Percentiles rank a stretch among this genome's conserved stretches.
Evolutionary conservation across 805 yeast genomes (phyloP).

Genomic region (Candida hispaniensis): DNA sequence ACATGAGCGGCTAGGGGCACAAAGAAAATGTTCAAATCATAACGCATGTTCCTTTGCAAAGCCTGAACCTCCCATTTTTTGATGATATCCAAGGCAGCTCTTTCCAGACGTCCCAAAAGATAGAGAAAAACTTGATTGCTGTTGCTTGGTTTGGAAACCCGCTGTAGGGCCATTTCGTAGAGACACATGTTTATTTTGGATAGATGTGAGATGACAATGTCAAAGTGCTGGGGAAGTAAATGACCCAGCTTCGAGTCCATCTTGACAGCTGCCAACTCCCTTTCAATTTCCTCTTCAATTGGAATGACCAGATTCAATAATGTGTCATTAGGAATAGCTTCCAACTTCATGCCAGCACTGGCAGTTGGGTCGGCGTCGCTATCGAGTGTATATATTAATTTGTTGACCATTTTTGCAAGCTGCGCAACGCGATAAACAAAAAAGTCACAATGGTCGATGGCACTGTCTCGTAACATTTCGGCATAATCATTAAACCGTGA

Average conservation of each 20-base stretch:
- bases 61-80: constrained; percentile 2
- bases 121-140: constrained; percentile 6
- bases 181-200: constrained; percentile 3
- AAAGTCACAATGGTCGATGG: constrained; percentile 8
- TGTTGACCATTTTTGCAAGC: constrained; percentile 6
- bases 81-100: constrained; percentile 5
- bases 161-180: constrained; percentile 6
- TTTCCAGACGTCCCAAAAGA: constrained; percentile 6
- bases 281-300: constrained; percentile 5
- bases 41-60: background rate
- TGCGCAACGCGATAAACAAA: constrained; percentile 2
- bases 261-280: constrained; percentile 3
- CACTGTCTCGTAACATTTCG: constrained; percentile 8
- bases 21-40: constrained; percentile 6
- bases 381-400: constrained; percentile 8
- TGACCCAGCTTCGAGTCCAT: constrained; percentile 4
- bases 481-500: constrained; percentile 1
- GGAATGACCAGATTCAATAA: constrained; percentile 7
- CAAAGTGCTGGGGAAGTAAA: constrained; percentile 8
- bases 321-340: constrained; percentile 5
- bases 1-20: constrained; percentile 9
- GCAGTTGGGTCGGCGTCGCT: constrained; percentile 6
- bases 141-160: constrained; percentile 1
- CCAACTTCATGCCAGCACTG: constrained; percentile 2
- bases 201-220: constrained; percentile 4